Conservation (phyloP, 1,284 basidiomycete species). For the Coniophora puteana region DNA sequence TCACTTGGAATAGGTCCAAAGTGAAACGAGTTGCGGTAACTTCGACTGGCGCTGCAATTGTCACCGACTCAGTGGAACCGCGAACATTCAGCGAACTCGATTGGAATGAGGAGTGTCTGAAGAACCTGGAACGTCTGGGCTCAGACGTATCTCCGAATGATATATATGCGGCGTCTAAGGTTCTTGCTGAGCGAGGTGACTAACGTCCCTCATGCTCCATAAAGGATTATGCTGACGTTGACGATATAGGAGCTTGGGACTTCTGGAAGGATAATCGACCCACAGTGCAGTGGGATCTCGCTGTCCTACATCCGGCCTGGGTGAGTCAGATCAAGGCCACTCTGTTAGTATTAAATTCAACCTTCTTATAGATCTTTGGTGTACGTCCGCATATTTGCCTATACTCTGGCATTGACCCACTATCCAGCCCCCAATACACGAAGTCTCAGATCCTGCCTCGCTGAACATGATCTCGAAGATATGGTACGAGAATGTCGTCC, state of each 20-base stretch:
- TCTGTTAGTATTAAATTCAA: not conserved
- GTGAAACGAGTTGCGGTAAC: slow-evolving; percentile 66
- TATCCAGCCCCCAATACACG: slow-evolving; percentile 39
- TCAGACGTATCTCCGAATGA: slow-evolving; percentile 27
- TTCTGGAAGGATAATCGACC: slow-evolving; percentile 49
- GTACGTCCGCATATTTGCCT: slow-evolving; percentile 9
- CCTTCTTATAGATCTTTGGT: slow-evolving; percentile 19
- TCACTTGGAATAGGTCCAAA: not conserved
- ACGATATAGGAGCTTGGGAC: slow-evolving; percentile 38
- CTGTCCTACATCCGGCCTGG: slow-evolving; percentile 50
- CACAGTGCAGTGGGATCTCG: slow-evolving; percentile 43
- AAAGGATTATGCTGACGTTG: not conserved
- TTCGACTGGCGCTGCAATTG: slow-evolving; percentile 54
- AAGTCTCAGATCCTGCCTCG: slow-evolving; percentile 36
- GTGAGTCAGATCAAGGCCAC: slow-evolving; percentile 30
- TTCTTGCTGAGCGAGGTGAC: slow-evolving; percentile 41
- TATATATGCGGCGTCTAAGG: slow-evolving; percentile 44
- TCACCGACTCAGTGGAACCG: slow-evolving; percentile 29
- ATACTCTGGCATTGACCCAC: slow-evolving; percentile 3
- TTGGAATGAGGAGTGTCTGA: slow-evolving; percentile 54
- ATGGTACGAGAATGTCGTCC: slow-evolving; percentile 30
- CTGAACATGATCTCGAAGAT: slow-evolving; percentile 45
- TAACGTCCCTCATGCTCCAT: not conserved
- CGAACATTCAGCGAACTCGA: slow-evolving; percentile 41
- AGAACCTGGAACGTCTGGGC: slow-evolving; percentile 43